phyloP scores from a whole-genome alignment of 257 asterid species.

The Coffea eugenioides region DNA sequence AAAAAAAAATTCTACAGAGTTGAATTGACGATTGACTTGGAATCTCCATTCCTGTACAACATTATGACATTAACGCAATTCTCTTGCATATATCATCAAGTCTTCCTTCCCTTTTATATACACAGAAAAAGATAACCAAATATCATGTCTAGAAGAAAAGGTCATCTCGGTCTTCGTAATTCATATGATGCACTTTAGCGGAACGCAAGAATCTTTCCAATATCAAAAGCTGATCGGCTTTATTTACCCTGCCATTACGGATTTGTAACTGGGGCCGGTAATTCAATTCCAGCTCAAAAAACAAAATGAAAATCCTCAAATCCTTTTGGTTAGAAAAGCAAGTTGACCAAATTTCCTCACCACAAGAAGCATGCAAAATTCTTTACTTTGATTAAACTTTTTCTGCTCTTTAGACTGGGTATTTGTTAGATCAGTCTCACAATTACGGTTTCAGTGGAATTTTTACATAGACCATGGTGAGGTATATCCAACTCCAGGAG shows the following conservation, averaged over 20 bases:
- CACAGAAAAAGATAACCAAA: too few relatives aligned
- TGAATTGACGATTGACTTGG: background rate
- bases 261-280: background rate
- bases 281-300: background rate
- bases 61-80: too few relatives aligned
- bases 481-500: background rate
- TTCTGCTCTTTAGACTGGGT: background rate
- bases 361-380: too few relatives aligned
- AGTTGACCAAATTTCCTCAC: too few relatives aligned
- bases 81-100: too few relatives aligned
- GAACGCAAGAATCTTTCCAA: background rate
- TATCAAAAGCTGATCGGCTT: background rate
- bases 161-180: background rate
- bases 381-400: background rate
- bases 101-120: too few relatives aligned
- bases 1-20: too few relatives aligned
- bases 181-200: too few relatives aligned
- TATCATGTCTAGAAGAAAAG: background rate
- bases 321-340: background rate
- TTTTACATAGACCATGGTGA: too few relatives aligned
- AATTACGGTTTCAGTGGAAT: background rate
- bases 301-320: background rate
- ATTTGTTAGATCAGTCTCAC: background rate
- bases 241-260: background rate
- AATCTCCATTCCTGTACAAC: too few relatives aligned